Evolutionary conservation across 768 basidiomycete species (phyloP), one percentile per base, ranked within the genome.

Genomic region (Pleurotus tuber-regium): DNA sequence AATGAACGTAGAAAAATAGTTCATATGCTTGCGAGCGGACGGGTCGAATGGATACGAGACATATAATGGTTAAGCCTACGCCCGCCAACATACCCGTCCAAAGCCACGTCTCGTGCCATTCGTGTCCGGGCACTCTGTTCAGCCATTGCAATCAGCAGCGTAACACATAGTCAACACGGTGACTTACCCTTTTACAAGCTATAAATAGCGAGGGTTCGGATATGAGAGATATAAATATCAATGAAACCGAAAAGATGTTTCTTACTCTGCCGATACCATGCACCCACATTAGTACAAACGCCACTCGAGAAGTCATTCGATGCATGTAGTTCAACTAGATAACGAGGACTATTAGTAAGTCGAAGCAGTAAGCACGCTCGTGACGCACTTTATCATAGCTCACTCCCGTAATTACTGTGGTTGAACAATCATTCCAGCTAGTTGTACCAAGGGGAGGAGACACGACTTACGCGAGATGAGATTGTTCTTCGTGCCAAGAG

Each of bases 401-500:
- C 10, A 48, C 31, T 23, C 46, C 46, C 14, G 46, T 36, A 14
- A 48, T 19, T 8, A 25, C 46, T 48, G 46, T 28, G 18, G 4
- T 25, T 19, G n/a, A 18, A 26, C 11, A 16, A 36, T 8, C n/a
- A 18, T 18, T 16, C 19, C 8, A 33, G 31, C n/a, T n/a, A 16
- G 24, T 2, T 10, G 2, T 29, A 33, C 10, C 9, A 4, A 6
- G 12, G 11, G 31, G n/a, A 23, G 14, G 25, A 30, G 6, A n/a
- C 6, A 19, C 8, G 23, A 8, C 49, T 6, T 41, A 50, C 67
- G 58, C 26, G 77, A 61, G 21, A 74, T 53, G 51, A 78, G n/a
- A 24, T 48, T 78, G 62, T 79, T 78, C 68, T 77, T 78, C 11
- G 70, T 72, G 4, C 72, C 74, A 12, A 79, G 64, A 2, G 68